Evolutionary conservation across 805 yeast species (phyloP).

Genomic region (Saccharomycopsis amapae): DNA sequence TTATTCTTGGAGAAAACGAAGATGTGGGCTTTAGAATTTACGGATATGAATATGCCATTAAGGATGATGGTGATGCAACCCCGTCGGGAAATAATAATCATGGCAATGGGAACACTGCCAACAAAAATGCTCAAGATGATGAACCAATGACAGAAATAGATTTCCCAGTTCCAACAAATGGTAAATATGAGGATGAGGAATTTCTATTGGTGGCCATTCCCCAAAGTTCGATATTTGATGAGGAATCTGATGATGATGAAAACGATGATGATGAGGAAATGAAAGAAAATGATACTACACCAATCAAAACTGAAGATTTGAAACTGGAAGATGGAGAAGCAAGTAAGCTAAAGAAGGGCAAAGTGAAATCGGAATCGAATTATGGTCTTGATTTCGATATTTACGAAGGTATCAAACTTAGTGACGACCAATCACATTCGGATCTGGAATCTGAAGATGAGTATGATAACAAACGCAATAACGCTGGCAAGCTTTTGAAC

Average conservation of each 20-base stretch:
- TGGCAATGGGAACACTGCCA: constrained; percentile 20
- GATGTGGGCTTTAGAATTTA: constrained; percentile 24
- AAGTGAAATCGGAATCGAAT: constrained; percentile 14
- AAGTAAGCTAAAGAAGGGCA: constrained; percentile 3
- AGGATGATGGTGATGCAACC: not conserved
- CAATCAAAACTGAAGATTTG: constrained; percentile 7
- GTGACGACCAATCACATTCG: constrained; percentile 8
- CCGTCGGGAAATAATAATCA: constrained; percentile 21
- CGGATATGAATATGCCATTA: constrained; percentile 26
- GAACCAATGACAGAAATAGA: constrained; percentile 23
- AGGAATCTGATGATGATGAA: constrained; percentile 6
- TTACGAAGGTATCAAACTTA: constrained; percentile 26
- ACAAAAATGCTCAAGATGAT: constrained; percentile 22
- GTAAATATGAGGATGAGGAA: constrained; percentile 18
- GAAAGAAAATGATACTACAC: constrained; percentile 5
- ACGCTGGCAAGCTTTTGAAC: constrained; percentile 36
- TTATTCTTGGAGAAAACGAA: constrained; percentile 41
- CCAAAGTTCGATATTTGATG: constrained; percentile 1
- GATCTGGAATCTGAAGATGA: constrained; percentile 22
- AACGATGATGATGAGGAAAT: constrained; percentile 1
- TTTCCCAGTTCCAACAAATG: constrained; percentile 19
- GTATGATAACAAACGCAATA: constrained; percentile 23
- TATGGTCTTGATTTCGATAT: constrained; percentile 21
- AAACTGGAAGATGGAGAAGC: constrained; percentile 18
- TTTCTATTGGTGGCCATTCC: constrained; percentile 19